phyloP scores from a whole-genome alignment of 306 rosid species.

The Gynostemma pentaphyllum region DNA sequence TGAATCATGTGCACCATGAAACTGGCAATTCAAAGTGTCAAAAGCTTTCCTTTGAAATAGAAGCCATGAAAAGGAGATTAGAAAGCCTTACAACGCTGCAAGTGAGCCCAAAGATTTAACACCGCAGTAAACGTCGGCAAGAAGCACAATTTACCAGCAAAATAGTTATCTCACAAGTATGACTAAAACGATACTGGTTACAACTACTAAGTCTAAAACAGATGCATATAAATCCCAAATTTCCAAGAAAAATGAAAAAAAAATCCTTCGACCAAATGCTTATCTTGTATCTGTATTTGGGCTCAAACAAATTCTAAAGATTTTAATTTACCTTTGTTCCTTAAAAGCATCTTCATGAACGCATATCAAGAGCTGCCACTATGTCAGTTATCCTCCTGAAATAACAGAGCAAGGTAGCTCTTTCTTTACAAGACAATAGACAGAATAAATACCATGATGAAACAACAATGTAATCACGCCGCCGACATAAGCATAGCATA shows the following conservation, averaged over 20 bases:
- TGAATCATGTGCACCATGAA: background rate
- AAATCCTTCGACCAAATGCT: background rate
- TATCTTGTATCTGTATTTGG: background rate
- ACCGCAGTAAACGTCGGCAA: background rate
- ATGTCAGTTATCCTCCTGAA: background rate
- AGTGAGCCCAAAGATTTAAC: background rate
- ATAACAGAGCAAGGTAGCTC: background rate
- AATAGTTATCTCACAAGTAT: background rate
- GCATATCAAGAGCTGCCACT: slow-evolving; percentile 2
- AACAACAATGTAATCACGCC: background rate
- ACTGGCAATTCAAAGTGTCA: background rate
- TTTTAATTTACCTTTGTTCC: slow-evolving; percentile 29
- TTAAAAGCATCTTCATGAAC: slow-evolving; percentile 41
- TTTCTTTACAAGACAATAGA: background rate
- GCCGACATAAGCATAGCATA: too few relatives aligned
- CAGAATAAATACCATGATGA: background rate
- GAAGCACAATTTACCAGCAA: background rate
- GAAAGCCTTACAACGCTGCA: background rate
- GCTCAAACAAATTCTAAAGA: background rate
- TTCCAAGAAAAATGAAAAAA: background rate
- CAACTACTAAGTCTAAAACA: background rate
- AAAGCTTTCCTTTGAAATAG: background rate
- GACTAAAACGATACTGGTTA: background rate
- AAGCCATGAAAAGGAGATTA: background rate
- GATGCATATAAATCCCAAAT: background rate